Conservation (phyloP, 164 flowering plant genomes). For the Protea cynaroides region DNA sequence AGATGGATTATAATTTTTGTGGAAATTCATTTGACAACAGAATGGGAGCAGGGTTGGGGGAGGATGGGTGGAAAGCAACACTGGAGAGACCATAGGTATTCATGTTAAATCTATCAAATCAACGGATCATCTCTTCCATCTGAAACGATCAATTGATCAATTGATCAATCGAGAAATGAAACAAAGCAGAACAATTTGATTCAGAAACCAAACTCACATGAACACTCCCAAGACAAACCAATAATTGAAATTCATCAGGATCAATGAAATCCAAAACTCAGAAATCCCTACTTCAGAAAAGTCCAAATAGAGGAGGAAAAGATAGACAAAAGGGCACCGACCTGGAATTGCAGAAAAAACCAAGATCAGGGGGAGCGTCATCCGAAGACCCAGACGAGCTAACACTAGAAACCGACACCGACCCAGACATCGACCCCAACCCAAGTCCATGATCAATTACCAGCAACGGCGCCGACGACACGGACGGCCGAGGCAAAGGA, state of each 20-base stretch:
- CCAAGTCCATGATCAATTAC: slow-evolving; percentile 33
- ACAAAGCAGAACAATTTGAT: not conserved
- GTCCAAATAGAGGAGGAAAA: slow-evolving; percentile 1
- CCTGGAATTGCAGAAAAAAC: slow-evolving; percentile 23
- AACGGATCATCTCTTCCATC: not conserved
- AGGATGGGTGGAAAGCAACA: no score
- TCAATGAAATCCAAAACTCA: not conserved
- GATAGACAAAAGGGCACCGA: slow-evolving; percentile 2
- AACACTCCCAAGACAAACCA: not conserved
- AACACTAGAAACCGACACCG: slow-evolving; percentile 59
- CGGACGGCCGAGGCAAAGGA: slow-evolving; percentile 68
- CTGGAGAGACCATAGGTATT: not conserved
- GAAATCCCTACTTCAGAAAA: not conserved
- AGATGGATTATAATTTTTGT: not conserved
- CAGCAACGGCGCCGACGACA: slow-evolving; percentile 17
- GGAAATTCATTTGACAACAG: no score
- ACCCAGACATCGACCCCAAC: slow-evolving; percentile 54
- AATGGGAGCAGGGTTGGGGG: no score
- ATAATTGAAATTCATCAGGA: not conserved
- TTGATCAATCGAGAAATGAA: not conserved
- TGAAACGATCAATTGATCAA: not conserved
- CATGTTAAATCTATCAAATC: not conserved
- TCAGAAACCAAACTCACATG: not conserved
- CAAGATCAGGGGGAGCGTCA: slow-evolving; percentile 35
- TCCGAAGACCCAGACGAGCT: slow-evolving; percentile 83